Evolutionary conservation across 257 asterid species (phyloP).

Genomic region (Galeopsis tetrahit): DNA sequence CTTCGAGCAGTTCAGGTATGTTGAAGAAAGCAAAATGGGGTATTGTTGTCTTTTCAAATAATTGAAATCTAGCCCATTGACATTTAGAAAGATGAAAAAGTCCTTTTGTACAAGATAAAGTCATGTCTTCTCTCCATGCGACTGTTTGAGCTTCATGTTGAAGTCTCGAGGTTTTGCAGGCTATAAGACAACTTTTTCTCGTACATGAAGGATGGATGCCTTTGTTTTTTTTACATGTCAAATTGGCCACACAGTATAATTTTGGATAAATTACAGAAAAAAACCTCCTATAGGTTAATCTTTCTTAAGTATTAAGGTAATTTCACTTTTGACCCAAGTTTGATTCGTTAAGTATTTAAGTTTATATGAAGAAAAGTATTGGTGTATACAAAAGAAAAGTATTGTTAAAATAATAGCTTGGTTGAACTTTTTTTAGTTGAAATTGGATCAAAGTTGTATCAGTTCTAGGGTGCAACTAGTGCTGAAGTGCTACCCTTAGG

Average conservation of each 20-base stretch:
- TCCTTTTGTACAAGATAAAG: neutral
- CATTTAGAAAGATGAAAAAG: neutral
- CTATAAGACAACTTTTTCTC: too few relatives aligned
- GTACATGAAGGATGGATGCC: neutral
- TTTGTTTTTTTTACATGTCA: neutral
- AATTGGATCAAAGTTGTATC: too few relatives aligned
- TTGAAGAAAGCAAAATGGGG: neutral
- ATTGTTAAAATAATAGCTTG: too few relatives aligned
- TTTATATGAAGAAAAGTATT: too few relatives aligned
- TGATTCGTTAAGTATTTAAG: too few relatives aligned
- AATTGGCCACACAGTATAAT: neutral
- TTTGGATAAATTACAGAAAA: neutral
- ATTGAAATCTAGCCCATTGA: neutral
- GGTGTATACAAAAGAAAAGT: too few relatives aligned
- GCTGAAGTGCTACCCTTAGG: too few relatives aligned
- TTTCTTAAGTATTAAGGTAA: too few relatives aligned
- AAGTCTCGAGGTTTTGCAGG: neutral
- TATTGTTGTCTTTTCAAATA: neutral
- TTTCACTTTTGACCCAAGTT: too few relatives aligned
- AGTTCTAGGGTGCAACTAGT: too few relatives aligned
- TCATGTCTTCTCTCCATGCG: neutral
- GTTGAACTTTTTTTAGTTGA: too few relatives aligned
- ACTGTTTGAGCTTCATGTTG: neutral
- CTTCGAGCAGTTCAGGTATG: constrained; percentile 70
- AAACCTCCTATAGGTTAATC: neutral